Percentiles rank a stretch among this genome's conserved stretches.
Evolutionary conservation across 768 basidiomycete genomes (phyloP).

Genomic region (Dioszegia hungarica): DNA sequence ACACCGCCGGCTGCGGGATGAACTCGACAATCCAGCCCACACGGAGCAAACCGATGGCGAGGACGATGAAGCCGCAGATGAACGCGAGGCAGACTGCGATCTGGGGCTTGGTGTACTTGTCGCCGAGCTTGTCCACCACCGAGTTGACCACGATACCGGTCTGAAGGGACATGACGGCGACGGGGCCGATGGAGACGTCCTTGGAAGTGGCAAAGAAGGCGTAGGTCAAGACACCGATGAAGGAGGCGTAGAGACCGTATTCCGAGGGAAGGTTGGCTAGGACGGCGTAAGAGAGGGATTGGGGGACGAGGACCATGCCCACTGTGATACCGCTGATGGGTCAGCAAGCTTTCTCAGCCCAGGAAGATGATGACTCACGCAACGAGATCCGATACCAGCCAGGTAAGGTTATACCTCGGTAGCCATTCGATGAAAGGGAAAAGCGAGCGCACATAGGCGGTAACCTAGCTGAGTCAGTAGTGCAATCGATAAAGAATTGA

Average conservation of each 20-base stretch:
- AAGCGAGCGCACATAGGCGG: conserved; percentile 63
- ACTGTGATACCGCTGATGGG: conserved; percentile 67
- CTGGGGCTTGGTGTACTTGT: conserved; percentile 60
- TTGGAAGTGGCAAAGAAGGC: conserved; percentile 88
- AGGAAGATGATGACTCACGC: conserved; percentile 51
- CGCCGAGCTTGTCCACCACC: conserved; percentile 53
- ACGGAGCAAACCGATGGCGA: conserved; percentile 80
- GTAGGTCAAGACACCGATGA: conserved; percentile 55
- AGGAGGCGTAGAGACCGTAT: conserved; percentile 91
- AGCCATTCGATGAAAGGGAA: conserved; percentile 88
- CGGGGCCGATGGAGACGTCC: conserved; percentile 98
- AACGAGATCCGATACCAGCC: conserved; percentile 80
- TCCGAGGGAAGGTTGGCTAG: conserved; percentile 73
- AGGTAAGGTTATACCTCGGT: conserved; percentile 66
- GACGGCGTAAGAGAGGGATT: conserved; percentile 73
- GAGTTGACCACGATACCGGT: conserved; percentile 69
- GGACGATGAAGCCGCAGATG: conserved; percentile 83
- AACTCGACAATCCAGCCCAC: conserved; percentile 94
- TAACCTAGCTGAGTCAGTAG: conserved; percentile 51
- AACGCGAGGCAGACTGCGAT: conserved; percentile 84
- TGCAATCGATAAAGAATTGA: not conserved
- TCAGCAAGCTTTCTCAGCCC: conserved; percentile 5
- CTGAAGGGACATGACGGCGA: conserved; percentile 95
- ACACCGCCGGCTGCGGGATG: conserved; percentile 53
- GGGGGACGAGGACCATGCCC: conserved; percentile 91